Evolutionary conservation across 192 early-diverging fungal species (phyloP).

Genomic region (Bifiguratus adelaidae): DNA sequence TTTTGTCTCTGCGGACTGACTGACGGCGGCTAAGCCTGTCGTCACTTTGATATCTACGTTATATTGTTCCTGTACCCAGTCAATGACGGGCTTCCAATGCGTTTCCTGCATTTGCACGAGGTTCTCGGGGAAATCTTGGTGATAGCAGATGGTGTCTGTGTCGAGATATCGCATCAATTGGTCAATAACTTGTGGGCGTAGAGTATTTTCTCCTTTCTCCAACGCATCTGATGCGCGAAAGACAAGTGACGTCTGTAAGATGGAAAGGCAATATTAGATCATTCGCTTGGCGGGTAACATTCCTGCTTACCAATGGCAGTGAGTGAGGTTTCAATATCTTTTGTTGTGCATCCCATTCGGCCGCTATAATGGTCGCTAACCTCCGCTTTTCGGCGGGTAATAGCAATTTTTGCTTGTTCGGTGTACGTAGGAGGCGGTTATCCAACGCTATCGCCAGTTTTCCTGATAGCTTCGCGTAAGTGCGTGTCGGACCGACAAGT

Average conservation of each 20-base stretch:
- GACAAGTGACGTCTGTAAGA: conserved; percentile 71
- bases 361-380: conserved; percentile 79
- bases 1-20: conserved; percentile 52
- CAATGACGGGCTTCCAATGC: conserved; percentile 72
- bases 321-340: conserved; percentile 71
- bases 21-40: conserved; percentile 51
- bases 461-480: conserved; percentile 6
- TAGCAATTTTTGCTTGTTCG: conserved; percentile 54
- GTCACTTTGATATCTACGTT: conserved; percentile 62
- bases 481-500: not conserved
- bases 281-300: not conserved
- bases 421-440: conserved; percentile 72
- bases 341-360: conserved; percentile 90
- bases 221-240: conserved; percentile 67
- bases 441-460: conserved; percentile 56
- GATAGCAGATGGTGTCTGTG: conserved; percentile 85
- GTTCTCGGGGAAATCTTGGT: conserved; percentile 65
- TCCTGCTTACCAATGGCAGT: conserved; percentile 65
- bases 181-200: conserved; percentile 60
- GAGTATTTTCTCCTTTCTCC: too few relatives aligned
- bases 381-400: conserved; percentile 41
- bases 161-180: conserved; percentile 74
- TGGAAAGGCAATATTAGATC: not conserved
- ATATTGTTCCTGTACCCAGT: conserved; percentile 61
- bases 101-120: conserved; percentile 71